Percentiles rank a stretch among this genome's conserved stretches.
phyloP scores from a whole-genome alignment of 345 rosid species.

The Euphorbia pulcherrima region DNA sequence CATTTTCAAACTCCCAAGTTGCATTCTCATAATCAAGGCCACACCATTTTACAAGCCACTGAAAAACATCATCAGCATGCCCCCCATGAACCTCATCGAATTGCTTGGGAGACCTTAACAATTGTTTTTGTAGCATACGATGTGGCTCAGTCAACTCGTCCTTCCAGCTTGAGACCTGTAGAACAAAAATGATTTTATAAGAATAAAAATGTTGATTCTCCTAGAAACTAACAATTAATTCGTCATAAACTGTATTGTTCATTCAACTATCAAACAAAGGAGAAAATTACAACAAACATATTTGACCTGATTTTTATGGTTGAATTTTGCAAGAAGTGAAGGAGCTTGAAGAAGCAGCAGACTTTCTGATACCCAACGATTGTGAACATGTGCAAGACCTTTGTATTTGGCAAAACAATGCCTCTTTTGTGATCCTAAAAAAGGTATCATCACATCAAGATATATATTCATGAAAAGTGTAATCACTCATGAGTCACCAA shows the following conservation, averaged over 20 bases:
- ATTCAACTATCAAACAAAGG: constrained; percentile 9
- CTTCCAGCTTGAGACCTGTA: constrained; percentile 40
- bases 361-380: constrained; percentile 47
- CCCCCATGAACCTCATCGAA: constrained; percentile 6
- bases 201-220: constrained; percentile 1
- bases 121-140: constrained; percentile 39
- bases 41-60: constrained; percentile 65
- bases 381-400: constrained; percentile 61
- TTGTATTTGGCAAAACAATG: constrained; percentile 48
- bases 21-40: constrained; percentile 54
- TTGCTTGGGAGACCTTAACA: constrained; percentile 21
- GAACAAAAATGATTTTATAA: constrained; percentile 6
- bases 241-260: not conserved
- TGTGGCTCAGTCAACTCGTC: constrained; percentile 45
- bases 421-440: constrained; percentile 32
- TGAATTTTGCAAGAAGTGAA: constrained; percentile 37
- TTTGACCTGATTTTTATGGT: constrained; percentile 37
- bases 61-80: constrained; percentile 15
- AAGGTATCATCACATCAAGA: constrained; percentile 13
- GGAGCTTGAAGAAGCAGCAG: constrained; percentile 39
- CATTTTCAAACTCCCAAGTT: constrained; percentile 54
- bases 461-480: not conserved
- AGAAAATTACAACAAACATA: not conserved
- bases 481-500: not conserved
- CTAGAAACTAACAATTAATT: not conserved